phyloP scores from a whole-genome alignment of 805 yeast genomes.

The Candida adriatica region DNA sequence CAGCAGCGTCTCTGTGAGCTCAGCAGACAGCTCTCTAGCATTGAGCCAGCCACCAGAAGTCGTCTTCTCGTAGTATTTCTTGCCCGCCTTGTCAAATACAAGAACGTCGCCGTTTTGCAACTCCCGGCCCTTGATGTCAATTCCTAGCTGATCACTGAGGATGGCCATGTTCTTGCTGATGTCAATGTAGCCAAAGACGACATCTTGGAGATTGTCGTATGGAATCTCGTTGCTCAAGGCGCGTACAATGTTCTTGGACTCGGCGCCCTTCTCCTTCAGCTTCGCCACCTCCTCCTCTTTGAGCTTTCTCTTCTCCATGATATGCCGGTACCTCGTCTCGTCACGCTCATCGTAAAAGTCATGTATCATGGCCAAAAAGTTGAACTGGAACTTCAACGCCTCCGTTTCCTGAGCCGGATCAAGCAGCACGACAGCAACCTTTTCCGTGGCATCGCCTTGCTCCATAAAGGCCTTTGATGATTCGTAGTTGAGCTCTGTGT shows the following conservation, averaged over 20 bases:
- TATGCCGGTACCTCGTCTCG: slow-evolving; percentile 18
- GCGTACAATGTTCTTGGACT: slow-evolving; percentile 30
- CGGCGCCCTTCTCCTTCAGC: slow-evolving; percentile 37
- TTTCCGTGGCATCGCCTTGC: slow-evolving; percentile 2
- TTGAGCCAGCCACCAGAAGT: slow-evolving; percentile 27
- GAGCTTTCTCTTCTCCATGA: slow-evolving; percentile 32
- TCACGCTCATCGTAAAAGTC: slow-evolving; percentile 44
- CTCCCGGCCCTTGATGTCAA: slow-evolving; percentile 17
- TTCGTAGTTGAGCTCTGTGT: slow-evolving; percentile 39
- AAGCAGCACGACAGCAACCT: slow-evolving; percentile 14
- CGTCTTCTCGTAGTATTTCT: slow-evolving; percentile 28
- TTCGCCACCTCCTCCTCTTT: slow-evolving; percentile 39
- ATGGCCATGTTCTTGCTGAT: slow-evolving; percentile 16
- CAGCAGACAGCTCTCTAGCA: slow-evolving; percentile 5
- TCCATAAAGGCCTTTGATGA: slow-evolving; percentile 9
- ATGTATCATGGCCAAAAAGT: slow-evolving; percentile 14
- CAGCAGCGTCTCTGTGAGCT: slow-evolving; percentile 8
- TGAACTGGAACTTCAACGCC: slow-evolving; percentile 19
- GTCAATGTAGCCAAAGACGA: slow-evolving; percentile 46
- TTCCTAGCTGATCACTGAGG: slow-evolving; percentile 13
- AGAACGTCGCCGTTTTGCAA: slow-evolving; percentile 50
- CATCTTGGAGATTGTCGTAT: slow-evolving; percentile 35
- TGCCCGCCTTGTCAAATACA: slow-evolving; percentile 37
- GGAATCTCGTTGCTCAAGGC: slow-evolving; percentile 44
- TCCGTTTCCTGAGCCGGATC: slow-evolving; percentile 13